Conservation (phyloP, 1,139 yeast genomes). For the Yamadazyma songkhlaensis region DNA sequence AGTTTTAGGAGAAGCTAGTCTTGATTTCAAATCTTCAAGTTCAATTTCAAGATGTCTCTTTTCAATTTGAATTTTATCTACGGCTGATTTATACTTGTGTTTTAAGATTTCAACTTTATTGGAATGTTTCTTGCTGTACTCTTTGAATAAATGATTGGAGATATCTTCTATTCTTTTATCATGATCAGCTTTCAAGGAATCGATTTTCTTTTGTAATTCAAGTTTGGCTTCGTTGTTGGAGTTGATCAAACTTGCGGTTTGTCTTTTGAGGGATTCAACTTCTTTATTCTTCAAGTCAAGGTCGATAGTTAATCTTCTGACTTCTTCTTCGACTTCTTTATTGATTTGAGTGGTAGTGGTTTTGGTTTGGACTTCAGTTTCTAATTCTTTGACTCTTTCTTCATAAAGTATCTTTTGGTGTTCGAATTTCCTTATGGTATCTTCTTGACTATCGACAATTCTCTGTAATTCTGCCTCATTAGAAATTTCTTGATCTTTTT, state of each 20-base stretch:
- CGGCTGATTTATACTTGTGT: slow-evolving; percentile 25
- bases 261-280: not conserved
- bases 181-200: slow-evolving; percentile 10
- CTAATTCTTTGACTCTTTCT: slow-evolving; percentile 3
- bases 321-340: not conserved
- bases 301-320: not conserved
- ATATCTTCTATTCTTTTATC: slow-evolving; percentile 45
- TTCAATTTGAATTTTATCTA: slow-evolving; percentile 37
- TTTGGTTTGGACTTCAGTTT: not conserved
- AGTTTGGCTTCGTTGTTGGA: not conserved
- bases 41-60: slow-evolving; percentile 21
- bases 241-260: not conserved
- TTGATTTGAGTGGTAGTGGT: not conserved
- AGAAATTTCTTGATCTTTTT: slow-evolving; percentile 9
- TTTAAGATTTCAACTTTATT: slow-evolving; percentile 55
- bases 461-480: slow-evolving; percentile 12
- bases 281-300: not conserved
- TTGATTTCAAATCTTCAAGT: not conserved
- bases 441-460: slow-evolving; percentile 3
- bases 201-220: slow-evolving; percentile 3
- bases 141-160: slow-evolving; percentile 61
- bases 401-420: slow-evolving; percentile 1
- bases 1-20: not conserved
- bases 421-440: slow-evolving; percentile 4
- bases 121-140: slow-evolving; percentile 65